Evolutionary conservation across 1,284 basidiomycete genomes (phyloP).

Genomic region (Mycosarcoma maydis): DNA sequence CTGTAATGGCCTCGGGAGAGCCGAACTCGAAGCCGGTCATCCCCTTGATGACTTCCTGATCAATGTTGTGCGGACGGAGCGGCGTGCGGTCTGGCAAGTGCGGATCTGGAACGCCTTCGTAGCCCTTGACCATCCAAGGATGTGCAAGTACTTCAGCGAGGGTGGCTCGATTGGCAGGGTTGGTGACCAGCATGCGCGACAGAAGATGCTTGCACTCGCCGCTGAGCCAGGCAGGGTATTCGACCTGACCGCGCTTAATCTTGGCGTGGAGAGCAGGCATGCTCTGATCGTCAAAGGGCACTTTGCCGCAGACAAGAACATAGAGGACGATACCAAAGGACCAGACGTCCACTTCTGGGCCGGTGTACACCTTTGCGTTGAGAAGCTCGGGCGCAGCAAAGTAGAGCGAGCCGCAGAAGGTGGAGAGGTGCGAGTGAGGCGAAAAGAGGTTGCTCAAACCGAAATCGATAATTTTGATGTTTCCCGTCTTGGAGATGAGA

Average conservation of each 20-base stretch:
- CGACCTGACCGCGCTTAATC: slow-evolving; percentile 95
- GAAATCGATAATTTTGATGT: slow-evolving; percentile 99
- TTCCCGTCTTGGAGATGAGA: slow-evolving; percentile 95
- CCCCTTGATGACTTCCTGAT: slow-evolving; percentile 82
- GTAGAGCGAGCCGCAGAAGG: slow-evolving; percentile 96
- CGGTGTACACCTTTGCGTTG: slow-evolving; percentile 94
- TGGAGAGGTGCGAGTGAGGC: slow-evolving; percentile 82
- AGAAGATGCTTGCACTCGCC: slow-evolving; percentile 94
- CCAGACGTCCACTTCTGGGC: slow-evolving; percentile 98
- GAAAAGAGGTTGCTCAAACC: slow-evolving; percentile 97
- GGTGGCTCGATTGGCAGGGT: slow-evolving; percentile 83
- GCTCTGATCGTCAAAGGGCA: slow-evolving; percentile 98
- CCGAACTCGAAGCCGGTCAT: slow-evolving; percentile 99
- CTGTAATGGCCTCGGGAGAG: slow-evolving; percentile 83
- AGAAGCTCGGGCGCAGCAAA: slow-evolving; percentile 97
- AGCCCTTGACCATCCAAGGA: slow-evolving; percentile 94
- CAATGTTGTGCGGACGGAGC: slow-evolving; percentile 84
- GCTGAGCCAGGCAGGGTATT: slow-evolving; percentile 96
- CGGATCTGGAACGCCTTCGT: slow-evolving; percentile 79
- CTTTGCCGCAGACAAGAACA: slow-evolving; percentile 96
- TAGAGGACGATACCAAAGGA: slow-evolving; percentile 98
- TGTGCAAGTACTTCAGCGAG: slow-evolving; percentile 88
- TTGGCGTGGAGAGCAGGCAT: slow-evolving; percentile 99
- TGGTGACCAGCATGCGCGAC: slow-evolving; percentile 94
- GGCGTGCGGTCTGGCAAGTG: slow-evolving; percentile 90